Base-by-base conservation (phyloP, 306 rosid species). In the Parietaria judaica region DNA sequence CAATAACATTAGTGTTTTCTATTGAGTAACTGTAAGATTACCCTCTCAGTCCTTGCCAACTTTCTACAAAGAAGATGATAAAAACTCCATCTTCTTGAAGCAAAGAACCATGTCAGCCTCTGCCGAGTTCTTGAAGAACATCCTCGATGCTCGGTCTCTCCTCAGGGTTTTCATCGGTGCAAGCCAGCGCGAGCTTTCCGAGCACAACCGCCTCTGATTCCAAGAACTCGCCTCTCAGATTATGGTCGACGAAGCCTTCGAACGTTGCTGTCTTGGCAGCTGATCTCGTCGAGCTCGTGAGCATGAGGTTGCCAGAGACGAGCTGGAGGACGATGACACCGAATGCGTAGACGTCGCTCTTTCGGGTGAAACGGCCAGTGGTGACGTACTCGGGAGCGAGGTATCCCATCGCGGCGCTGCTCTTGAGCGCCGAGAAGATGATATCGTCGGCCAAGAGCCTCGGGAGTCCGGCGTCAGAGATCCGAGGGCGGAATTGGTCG, bases 321-420 rank as follows among this genome's bases (percentile, higher is more conserved):
- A 92, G 84, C 76, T 88, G 99, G 66, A 88, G 90, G 45, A 88
- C 72, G 11, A 92, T 84, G 56, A 92, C 84, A 56, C 99, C 99
- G 35, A 88, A 92, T 17, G 99, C 99, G 43, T 84, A 92, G 69
- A 88, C 62, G 73, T 92, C 99, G 63, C 95, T 92, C 70, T 92
- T 88, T 77, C 84, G 88, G 0, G 96, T 88, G 73, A 86, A 88
- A 13, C 95, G 95, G 57, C 99, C 99, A 0, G 96, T 88, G 6
- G 84, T 88, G 11, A 88, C 79, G 77, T 92, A 92, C 74, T 92
- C 99, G 0, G 96, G 96, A 59, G 99, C 99, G 11, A 92, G 79
- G 80, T 88, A 92, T 72, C 99, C 99, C 99, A 88, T 88, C 39
- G 99, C 96, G 39, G 99, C 99, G 68, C 99, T 92, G 6, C 79